Percentiles rank a stretch among this genome's conserved stretches.
Conservation (phyloP, 2,329 filamentous ascomycete species). For the Trichophyton verrucosum region DNA sequence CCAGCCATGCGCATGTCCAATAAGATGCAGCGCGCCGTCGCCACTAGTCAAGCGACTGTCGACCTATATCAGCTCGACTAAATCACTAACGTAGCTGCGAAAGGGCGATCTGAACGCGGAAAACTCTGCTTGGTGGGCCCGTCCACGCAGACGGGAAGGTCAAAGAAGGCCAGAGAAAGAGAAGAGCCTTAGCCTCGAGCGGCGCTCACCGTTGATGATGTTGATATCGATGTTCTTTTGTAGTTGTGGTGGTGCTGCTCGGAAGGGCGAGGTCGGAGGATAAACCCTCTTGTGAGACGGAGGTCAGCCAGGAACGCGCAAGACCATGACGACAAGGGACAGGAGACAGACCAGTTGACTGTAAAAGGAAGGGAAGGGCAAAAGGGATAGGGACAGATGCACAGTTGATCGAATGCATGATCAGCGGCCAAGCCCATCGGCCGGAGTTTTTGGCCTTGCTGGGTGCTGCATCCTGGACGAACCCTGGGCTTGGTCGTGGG, state of each 20-base stretch:
- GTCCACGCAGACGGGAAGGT: background rate
- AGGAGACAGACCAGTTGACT: background rate
- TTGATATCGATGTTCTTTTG: background rate
- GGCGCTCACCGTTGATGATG: background rate
- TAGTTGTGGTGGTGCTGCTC: background rate
- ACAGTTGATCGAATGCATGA: constrained; percentile 2
- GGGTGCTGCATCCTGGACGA: background rate
- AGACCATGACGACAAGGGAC: background rate
- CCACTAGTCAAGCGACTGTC: background rate
- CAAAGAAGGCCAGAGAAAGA: background rate
- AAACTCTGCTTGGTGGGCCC: background rate
- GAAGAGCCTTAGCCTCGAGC: background rate
- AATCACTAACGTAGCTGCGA: background rate
- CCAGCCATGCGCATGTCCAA: background rate
- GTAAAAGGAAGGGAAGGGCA: background rate
- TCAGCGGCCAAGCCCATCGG: background rate
- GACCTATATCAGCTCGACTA: background rate
- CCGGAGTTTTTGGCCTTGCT: background rate
- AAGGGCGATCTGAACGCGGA: background rate
- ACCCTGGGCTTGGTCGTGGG: background rate
- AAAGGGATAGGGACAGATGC: background rate
- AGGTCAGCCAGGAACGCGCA: background rate
- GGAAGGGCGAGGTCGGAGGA: background rate
- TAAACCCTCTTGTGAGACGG: background rate
- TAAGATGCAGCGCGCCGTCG: background rate